Evolutionary conservation across 495 filamentous ascomycete species (phyloP), one percentile per base, ranked within the genome.

Genomic region (Amphirosellinia nigrospora): DNA sequence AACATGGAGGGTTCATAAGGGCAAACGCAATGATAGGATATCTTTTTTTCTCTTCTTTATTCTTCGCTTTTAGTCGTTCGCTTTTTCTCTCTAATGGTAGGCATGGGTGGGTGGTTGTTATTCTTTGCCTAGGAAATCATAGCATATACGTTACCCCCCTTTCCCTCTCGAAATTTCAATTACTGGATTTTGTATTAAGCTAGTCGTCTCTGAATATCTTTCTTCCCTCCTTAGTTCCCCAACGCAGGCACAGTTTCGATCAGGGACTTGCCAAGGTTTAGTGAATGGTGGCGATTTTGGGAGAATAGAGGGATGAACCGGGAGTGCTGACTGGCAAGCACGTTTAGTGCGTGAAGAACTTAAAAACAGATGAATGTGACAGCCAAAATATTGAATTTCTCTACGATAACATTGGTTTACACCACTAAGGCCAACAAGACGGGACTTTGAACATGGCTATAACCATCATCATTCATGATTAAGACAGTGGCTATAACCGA

Each of bases 291-390:
- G 28, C n/a, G 30, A 36, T 34, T 16, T 30, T 34, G 28, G 32
- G 32, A n/a, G 38, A 58, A 32, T 58, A 58, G 55, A 21, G 55
- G 30, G 1, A 10, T 2, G 32, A 58, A n/a, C 7, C 15, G 30
- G 53, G 28, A 4, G 3, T 36, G 16, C 19, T 4, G 30, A 58
- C 8, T 41, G 10, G 26, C 45, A 19, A 23, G n/a, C 39, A 52
- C 46, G 21, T 53, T 65, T 10, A 39, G 32, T 39, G 30, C 21
- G 63, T 34, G 5, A 65, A 34, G 34, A 28, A 34, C 43, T 64
- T 28, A 36, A n/a, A n/a, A 58, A 64, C n/a, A 50, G 61, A 38
- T 38, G 45, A 65, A 65, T n/a, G 39, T 41, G 41, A 48, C 43
- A 28, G n/a, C 53, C 13, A 53, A 23, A n/a, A 5, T 7, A n/a